Conservation (phyloP, 2,329 filamentous ascomycete genomes). For the Trichoderma sp. region DNA sequence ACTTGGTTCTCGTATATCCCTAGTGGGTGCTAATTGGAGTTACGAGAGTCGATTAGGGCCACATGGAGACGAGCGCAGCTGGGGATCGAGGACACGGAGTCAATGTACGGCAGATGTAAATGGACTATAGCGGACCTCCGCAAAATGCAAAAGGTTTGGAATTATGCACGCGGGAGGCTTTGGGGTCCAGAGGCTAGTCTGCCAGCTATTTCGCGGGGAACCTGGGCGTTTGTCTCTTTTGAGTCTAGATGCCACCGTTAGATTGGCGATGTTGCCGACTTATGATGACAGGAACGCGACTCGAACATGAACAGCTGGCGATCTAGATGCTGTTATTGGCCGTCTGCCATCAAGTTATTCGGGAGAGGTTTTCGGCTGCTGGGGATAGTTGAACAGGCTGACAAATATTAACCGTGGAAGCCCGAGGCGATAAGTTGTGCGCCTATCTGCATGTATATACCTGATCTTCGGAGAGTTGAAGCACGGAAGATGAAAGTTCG, state of each 20-base stretch:
- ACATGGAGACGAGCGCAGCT: not conserved
- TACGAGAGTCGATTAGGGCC: not conserved
- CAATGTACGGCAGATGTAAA: not conserved
- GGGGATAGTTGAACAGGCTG: not conserved
- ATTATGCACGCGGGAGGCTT: not conserved
- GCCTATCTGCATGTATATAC: not conserved
- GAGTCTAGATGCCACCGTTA: not conserved
- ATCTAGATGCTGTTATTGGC: not conserved
- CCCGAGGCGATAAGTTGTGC: too few relatives aligned
- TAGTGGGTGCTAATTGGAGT: not conserved
- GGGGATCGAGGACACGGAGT: not conserved
- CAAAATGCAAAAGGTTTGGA: not conserved
- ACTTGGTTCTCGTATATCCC: not conserved
- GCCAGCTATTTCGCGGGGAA: conserved; percentile 2
- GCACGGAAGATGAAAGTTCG: not conserved
- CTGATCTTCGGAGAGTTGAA: not conserved
- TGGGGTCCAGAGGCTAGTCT: not conserved
- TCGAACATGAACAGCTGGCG: not conserved
- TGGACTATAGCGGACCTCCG: not conserved
- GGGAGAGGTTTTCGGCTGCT: conserved; percentile 4
- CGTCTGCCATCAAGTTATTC: not conserved
- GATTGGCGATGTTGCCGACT: not conserved
- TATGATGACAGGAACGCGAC: not conserved
- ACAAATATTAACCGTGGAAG: not conserved
- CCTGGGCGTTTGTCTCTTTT: not conserved